Base-by-base conservation (phyloP, 805 yeast genomes). In the Sugiyamaella chiloensis region DNA sequence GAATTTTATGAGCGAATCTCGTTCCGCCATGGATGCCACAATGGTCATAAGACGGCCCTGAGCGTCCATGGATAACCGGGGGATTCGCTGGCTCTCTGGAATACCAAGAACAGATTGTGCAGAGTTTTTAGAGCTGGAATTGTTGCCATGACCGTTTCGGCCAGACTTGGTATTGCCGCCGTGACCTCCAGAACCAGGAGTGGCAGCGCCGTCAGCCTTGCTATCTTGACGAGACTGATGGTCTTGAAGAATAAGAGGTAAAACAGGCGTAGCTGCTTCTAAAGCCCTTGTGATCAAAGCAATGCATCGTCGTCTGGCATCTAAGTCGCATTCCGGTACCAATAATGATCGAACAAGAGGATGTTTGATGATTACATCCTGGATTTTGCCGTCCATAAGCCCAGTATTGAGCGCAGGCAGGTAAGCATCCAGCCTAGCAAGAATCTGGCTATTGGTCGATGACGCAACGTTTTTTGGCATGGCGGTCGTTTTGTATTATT, bases 241-340 rank as follows among this genome's bases (percentile, higher is more conserved):
- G 30, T 54, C 56, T 41, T 57, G 59, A 12, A 57, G 50, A 24
- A 57, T 54, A 32, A 56, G 52, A 11, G 59, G 61, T 27, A 58
- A 37, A 12, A 56, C 52, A 4, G 61, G 60, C 16, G 55, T 51
- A 24, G 61, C 62, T 6, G 61, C 53, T 21, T 55, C 58, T 19
- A 59, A 44, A 7, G 55, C 56, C 26, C 46, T 29, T 8, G 53
- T 40, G 26, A 59, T 48, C 27, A 58, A 51, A 14, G 34, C 24
- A 24, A 59, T 47, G 40, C 60, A 58, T 20, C 55, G 31, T 4
- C 60, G 43, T 12, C 64, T 42, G 5, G 63, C 64, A 39, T 52
- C 60, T 26, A 60, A 45, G 36, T 60, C 64, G 36, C 59, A 52
- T 26, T 59, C 57, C 6, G 64, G 64, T 12, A 60, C 60, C 21